Conservation (phyloP, 2,329 filamentous ascomycete genomes). For the Blastomyces parvus region DNA sequence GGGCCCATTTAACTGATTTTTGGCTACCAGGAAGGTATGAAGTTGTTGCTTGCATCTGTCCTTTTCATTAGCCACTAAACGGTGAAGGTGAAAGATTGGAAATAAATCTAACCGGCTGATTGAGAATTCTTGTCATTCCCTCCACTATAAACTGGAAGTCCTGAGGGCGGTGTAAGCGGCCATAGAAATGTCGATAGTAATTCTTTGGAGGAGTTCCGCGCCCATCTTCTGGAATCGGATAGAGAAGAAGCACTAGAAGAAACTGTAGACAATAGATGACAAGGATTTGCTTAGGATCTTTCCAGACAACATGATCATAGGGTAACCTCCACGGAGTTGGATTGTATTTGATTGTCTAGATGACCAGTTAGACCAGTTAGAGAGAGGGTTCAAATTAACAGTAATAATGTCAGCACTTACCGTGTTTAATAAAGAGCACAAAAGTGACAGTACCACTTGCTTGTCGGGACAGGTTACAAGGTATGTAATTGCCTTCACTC, state of each 20-base stretch:
- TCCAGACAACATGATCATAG: slow-evolving; percentile 85
- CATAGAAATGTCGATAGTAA: slow-evolving; percentile 84
- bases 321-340: slow-evolving; percentile 88
- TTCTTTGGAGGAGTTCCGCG: slow-evolving; percentile 65
- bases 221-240: slow-evolving; percentile 72
- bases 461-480: slow-evolving; percentile 82
- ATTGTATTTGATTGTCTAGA: slow-evolving; percentile 85
- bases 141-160: slow-evolving; percentile 97
- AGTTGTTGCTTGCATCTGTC: slow-evolving; percentile 66
- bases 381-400: slow-evolving; percentile 2
- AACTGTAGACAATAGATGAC: slow-evolving; percentile 89
- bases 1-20: slow-evolving; percentile 71
- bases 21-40: slow-evolving; percentile 84
- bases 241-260: slow-evolving; percentile 73
- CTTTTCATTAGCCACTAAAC: slow-evolving; percentile 13
- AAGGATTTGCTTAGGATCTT: slow-evolving; percentile 78
- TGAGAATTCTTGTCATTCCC: slow-evolving; percentile 83
- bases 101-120: slow-evolving; percentile 56
- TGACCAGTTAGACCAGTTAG: slow-evolving; percentile 4
- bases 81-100: slow-evolving; percentile 1
- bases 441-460: slow-evolving; percentile 75
- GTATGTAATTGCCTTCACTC: slow-evolving; percentile 77
- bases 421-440: slow-evolving; percentile 91
- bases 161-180: slow-evolving; percentile 80
- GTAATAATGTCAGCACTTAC: slow-evolving; percentile 43